Conservation (phyloP, 2,329 filamentous ascomycete genomes). For the Penicillium sp. region DNA sequence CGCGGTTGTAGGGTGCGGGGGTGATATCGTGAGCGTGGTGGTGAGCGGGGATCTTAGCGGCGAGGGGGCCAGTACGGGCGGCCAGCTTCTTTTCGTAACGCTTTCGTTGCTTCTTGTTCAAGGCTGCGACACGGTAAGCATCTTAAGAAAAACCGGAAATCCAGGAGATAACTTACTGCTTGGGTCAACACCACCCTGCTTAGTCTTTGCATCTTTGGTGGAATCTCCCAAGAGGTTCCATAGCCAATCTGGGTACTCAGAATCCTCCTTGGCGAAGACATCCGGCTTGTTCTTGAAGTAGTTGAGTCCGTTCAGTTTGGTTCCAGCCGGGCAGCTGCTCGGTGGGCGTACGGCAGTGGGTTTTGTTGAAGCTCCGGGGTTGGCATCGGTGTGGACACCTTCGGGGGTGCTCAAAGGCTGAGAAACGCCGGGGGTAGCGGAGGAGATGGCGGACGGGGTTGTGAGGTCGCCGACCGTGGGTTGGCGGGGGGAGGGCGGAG, state of each 20-base stretch:
- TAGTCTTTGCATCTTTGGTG: conserved; percentile 32
- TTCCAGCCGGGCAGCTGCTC: conserved; percentile 43
- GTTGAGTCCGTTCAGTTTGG: conserved; percentile 43
- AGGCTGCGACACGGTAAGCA: conserved; percentile 30
- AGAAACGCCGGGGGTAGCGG: conserved; percentile 40
- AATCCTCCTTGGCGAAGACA: conserved; percentile 45
- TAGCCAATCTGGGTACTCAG: conserved; percentile 50
- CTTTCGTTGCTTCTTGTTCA: conserved; percentile 50
- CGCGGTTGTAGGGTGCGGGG: conserved; percentile 36
- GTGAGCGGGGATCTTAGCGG: conserved; percentile 44
- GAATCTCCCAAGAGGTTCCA: conserved; percentile 44
- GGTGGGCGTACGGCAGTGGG: conserved; percentile 28
- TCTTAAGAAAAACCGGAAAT: conserved; percentile 1
- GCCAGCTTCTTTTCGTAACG: conserved; percentile 49
- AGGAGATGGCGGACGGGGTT: conserved; percentile 39
- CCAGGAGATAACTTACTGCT: conserved; percentile 34
- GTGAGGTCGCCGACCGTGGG: conserved; percentile 31
- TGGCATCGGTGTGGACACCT: conserved; percentile 28
- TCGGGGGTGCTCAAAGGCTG: conserved; percentile 43
- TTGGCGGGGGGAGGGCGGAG: conserved; percentile 35
- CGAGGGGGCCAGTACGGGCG: conserved; percentile 38
- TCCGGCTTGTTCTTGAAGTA: conserved; percentile 50
- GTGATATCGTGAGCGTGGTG: conserved; percentile 48
- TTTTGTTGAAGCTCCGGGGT: conserved; percentile 29
- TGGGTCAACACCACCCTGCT: conserved; percentile 39